phyloP scores from a whole-genome alignment of 805 yeast genomes.

The Yarrowia sp. region DNA sequence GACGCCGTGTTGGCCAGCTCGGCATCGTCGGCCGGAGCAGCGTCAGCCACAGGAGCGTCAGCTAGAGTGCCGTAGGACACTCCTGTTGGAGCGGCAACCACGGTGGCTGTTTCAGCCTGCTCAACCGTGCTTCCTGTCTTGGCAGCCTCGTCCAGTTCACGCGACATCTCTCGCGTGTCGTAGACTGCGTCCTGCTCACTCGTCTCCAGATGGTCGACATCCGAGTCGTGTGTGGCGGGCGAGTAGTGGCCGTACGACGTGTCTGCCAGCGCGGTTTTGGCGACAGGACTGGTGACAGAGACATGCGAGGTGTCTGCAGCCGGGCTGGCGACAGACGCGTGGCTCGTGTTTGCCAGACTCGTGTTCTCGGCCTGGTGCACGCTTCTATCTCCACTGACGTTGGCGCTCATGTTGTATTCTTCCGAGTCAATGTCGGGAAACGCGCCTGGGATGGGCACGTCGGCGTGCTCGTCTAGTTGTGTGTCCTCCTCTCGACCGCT shows the following conservation, averaged over 20 bases:
- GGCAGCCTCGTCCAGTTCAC: neutral
- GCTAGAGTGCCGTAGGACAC: neutral
- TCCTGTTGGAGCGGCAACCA: too few species aligned
- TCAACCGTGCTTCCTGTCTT: too few species aligned
- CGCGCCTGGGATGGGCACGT: neutral
- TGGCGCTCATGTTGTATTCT: neutral
- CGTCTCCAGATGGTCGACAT: neutral
- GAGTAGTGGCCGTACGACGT: neutral
- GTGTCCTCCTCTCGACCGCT: too few species aligned
- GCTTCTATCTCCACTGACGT: neutral
- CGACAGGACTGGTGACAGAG: too few species aligned
- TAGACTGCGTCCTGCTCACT: neutral
- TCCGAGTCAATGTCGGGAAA: neutral
- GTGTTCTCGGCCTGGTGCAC: too few species aligned
- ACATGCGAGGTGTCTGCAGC: too few species aligned
- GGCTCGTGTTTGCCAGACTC: too few species aligned
- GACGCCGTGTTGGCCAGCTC: neutral
- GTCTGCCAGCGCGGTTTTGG: too few species aligned
- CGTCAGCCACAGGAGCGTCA: neutral
- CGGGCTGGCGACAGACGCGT: too few species aligned
- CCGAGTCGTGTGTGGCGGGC: neutral
- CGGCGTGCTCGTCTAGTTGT: neutral
- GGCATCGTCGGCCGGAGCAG: neutral
- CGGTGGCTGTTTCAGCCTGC: too few species aligned
- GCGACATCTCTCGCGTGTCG: neutral